Percentiles rank a stretch among this genome's conserved stretches.
phyloP scores from a whole-genome alignment of 2,329 filamentous ascomycete species.

The Sporothrix inflata region DNA sequence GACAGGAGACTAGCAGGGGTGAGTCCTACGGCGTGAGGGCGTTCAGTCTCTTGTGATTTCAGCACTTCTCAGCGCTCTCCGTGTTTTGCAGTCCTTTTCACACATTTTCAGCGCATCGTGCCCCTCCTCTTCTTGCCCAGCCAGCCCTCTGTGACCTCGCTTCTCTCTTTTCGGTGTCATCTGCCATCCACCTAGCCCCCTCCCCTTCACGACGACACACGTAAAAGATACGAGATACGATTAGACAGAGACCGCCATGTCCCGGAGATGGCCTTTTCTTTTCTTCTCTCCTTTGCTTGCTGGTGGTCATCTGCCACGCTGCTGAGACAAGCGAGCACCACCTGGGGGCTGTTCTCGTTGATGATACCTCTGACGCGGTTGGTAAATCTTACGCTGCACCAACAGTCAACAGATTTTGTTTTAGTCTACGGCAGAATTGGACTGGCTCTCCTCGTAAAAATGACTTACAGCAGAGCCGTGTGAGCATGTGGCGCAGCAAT shows the following conservation, averaged over 20 bases:
- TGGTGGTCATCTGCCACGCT: constrained; percentile 7
- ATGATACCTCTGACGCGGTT: neutral
- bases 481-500: constrained; percentile 15
- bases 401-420: neutral
- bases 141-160: too few relatives aligned
- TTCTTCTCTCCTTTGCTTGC: neutral
- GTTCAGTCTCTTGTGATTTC: neutral
- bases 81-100: too few relatives aligned
- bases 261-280: neutral
- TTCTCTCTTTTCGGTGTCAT: neutral
- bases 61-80: too few relatives aligned
- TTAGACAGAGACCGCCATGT: neutral
- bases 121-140: neutral
- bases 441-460: neutral
- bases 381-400: neutral
- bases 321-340: constrained; percentile 11
- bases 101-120: too few relatives aligned
- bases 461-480: constrained; percentile 14
- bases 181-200: neutral
- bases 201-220: neutral
- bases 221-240: neutral
- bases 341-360: neutral
- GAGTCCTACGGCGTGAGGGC: neutral
- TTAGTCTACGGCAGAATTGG: neutral
- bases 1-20: neutral